Conservation (phyloP, 345 rosid genomes). For the Rhodamnia rubescens region DNA sequence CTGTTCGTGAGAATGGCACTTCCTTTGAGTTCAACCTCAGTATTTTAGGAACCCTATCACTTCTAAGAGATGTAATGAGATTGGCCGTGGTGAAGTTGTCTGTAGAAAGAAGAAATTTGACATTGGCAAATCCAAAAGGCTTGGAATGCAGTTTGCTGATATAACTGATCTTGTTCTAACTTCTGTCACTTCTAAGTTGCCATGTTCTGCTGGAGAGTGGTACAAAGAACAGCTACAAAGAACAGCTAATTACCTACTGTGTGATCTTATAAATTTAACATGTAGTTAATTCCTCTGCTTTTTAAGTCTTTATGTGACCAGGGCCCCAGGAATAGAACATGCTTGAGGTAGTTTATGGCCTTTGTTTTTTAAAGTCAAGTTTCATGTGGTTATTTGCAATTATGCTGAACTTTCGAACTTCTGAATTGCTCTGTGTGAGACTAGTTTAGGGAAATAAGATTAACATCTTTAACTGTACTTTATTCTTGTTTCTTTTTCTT, state of each 20-base stretch:
- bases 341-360: too few species aligned
- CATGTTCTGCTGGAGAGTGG: background rate
- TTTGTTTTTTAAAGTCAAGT: too few species aligned
- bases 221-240: too few species aligned
- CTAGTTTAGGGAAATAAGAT: background rate
- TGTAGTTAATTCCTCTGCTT: too few species aligned
- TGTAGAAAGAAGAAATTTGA: too few species aligned
- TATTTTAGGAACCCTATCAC: background rate
- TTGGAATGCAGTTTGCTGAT: background rate
- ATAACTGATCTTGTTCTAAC: background rate
- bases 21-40: background rate
- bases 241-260: too few species aligned
- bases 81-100: too few species aligned
- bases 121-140: background rate
- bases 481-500: background rate
- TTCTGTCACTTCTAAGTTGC: background rate
- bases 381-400: too few species aligned
- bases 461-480: background rate
- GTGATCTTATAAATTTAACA: too few species aligned
- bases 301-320: too few species aligned
- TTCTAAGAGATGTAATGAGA: background rate
- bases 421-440: background rate
- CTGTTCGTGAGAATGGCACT: background rate
- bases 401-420: background rate
- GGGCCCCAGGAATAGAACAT: too few species aligned